Evolutionary conservation across 1,139 yeast genomes (phyloP), one percentile per base, ranked within the genome.

Genomic region (Lodderomyces oxycetoniae): DNA sequence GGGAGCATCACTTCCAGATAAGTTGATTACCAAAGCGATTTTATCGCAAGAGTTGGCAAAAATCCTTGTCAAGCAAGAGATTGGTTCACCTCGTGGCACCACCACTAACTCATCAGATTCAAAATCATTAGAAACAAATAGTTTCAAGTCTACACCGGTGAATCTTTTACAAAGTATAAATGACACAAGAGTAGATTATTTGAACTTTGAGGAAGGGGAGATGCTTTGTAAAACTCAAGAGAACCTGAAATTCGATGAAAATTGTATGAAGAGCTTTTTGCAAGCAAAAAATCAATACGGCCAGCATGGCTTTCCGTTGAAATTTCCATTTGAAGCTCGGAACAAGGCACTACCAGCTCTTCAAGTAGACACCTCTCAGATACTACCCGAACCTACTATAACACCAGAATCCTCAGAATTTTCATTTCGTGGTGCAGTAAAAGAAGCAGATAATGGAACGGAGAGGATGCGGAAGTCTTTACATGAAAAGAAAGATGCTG

Each of bases 371-470:
- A 61, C 67, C 0, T 41, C 46, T 1, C 32, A 31, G 17, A 17
- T 31, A 8, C 13, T 5, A 5, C 14, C 26, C 10, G 19, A 30
- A 13, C 35, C 44, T 1, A 34, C 47, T 8, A 31, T 34, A 6
- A 38, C 49, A 4, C 43, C 45, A 2, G 23, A 30, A 4, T 32
- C 38, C 3, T 21, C 32, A 5, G 33, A 35, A 11, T 14, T 19
- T 10, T 63, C 85, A 0, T 85, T 86, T 50, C 58, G 89, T 24
- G 41, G 42, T 21, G 39, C 34, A 28, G 71, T 72, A 11, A 62
- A 74, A 19, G 93, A 83, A 50, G 84, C 86, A 38, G 88, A 87
- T 57, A 85, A 86, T 52, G 93, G 86, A 49, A n/a, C n/a, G n/a
- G 80, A 85, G 48, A 66, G 89, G 36, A n/a, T n/a, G n/a, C 62